Evolutionary conservation across 805 yeast species (phyloP).

Genomic region (Pichia insulana): DNA sequence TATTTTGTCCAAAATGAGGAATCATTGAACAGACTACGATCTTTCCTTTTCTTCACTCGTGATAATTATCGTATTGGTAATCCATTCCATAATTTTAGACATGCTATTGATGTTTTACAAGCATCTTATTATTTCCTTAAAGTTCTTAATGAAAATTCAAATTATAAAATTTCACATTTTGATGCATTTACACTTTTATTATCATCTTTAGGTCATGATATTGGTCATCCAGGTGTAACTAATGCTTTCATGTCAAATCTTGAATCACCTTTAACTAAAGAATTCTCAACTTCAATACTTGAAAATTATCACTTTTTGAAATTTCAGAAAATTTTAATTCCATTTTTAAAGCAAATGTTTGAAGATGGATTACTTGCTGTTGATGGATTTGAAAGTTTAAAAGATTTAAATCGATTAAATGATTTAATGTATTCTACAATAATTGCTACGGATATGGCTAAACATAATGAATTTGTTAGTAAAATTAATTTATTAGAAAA

Average conservation of each 20-base stretch:
- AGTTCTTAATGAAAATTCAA: constrained; percentile 7
- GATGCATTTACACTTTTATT: constrained; percentile 57
- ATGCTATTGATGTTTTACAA: constrained; percentile 92
- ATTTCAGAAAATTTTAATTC: constrained; percentile 36
- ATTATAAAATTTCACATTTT: constrained; percentile 9
- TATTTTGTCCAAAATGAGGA: constrained; percentile 11
- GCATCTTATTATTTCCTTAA: constrained; percentile 63
- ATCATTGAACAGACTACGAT: constrained; percentile 2
- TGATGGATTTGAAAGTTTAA: constrained; percentile 18
- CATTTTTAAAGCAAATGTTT: constrained; percentile 10
- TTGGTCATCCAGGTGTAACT: constrained; percentile 95
- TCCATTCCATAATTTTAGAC: constrained; percentile 91
- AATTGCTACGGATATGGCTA: constrained; percentile 90
- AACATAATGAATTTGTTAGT: constrained; percentile 64
- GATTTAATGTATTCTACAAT: constrained; percentile 28
- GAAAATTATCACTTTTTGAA: constrained; percentile 76
- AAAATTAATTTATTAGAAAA: constrained; percentile 33
- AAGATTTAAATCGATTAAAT: constrained; percentile 24
- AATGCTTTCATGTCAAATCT: constrained; percentile 56
- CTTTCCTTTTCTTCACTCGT: constrained; percentile 56
- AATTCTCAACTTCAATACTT: constrained; percentile 60
- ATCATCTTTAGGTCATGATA: constrained; percentile 90
- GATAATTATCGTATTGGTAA: constrained; percentile 77
- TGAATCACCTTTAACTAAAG: constrained; percentile 52
- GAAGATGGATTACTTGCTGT: constrained; percentile 31